Base-by-base conservation (phyloP, 345 rosid genomes). In the Populus deltoides region DNA sequence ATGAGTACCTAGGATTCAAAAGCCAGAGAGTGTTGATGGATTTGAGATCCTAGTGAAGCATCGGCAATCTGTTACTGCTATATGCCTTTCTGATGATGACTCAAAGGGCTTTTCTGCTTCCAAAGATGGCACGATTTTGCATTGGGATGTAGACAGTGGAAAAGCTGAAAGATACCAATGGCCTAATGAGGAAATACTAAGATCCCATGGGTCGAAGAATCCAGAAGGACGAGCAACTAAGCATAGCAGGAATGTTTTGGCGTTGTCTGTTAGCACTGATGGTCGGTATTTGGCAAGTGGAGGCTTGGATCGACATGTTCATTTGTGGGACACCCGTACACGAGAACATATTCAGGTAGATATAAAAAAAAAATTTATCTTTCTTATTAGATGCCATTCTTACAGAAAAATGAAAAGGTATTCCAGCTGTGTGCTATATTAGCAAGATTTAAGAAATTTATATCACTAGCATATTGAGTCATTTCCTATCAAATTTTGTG, bases 271-370 rank as follows among this genome's bases (percentile, higher is more conserved):
- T 81, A 92, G 98, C 84, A 86, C 90, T 17, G 99, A 97, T 86
- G 98, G 98, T 70, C 90, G 96, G 57, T 92, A 94, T 82, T 88
- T 97, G 88, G 98, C 98, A 3, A 90, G 89, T 70, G 99, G 98
- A 51, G 99, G 99, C 73, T 82, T 90, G 70, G 99, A 97, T 75
- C 88, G 98, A 31, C 99, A 94, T 80, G 87, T 97, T 90, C 99
- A 97, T 81, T 77, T 97, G 76, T 94, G 98, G 99, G 99, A 97
- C 69, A 84, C 90, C 38, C 96, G 99, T 24, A 92, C 93, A 35
- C 87, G 88, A 66, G 86, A 94, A 78, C 97, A 97, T 76, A 66
- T 92, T 77, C 98, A 90, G 94, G 99, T 94, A 83, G 61, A 70
- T 27, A 33, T 55, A n/a, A n/a, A n/a, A n/a, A n/a, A n/a, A n/a